Base-by-base conservation (phyloP, 2,329 filamentous ascomycete genomes). In the Teratosphaeria zuluensis region DNA sequence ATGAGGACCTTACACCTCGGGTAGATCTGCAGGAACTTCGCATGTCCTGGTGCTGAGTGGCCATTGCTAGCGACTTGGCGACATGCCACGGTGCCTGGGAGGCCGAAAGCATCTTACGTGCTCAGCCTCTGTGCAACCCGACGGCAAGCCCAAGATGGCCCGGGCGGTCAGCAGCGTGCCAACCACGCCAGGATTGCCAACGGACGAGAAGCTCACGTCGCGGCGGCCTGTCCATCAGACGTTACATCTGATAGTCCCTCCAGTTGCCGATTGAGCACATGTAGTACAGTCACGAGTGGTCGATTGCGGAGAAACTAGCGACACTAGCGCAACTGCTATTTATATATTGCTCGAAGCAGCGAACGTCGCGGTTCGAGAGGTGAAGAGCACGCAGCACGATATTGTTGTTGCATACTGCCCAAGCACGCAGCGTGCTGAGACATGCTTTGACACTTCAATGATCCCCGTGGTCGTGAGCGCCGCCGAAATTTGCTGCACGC, bases 1-100 rank as follows among this genome's bases (percentile, higher is more conserved):
- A 21, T n/a, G 24, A 16, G 54, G 4, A 4, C 38, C 38, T 56
- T 16, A 12, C 24, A 21, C 35, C 28, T 38, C 9, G 54, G 28
- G 24, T 30, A n/a, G 54, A 51, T 56, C 54, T 56, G 54, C 38
- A 56, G 54, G 54, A 56, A 56, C 54, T 30, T 30, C 38, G 24
- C 54, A 28, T 16, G 54, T 30, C 38, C 54, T 28, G 38, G 14
- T 38, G 35, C 54, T 12, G 33, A 5, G 5, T 46, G 12, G 6
- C 28, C 16, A 14, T 38, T 21, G 16, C 33, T 42, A 55, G 54
- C 31, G n/a, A 38, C 32, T 21, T 16, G 21, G 38, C 11, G 35
- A 24, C 19, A 14, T 38, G 54, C 54, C n/a, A 30, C 32, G 54
- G 32, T 46, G 33, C 31, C 32, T 32, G 33, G 54, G 11, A 21